These are phyloP conservation scores for Diutina sp. DNA, from an alignment of 1,139 yeast species.

Conservation along the genomic window DNA sequence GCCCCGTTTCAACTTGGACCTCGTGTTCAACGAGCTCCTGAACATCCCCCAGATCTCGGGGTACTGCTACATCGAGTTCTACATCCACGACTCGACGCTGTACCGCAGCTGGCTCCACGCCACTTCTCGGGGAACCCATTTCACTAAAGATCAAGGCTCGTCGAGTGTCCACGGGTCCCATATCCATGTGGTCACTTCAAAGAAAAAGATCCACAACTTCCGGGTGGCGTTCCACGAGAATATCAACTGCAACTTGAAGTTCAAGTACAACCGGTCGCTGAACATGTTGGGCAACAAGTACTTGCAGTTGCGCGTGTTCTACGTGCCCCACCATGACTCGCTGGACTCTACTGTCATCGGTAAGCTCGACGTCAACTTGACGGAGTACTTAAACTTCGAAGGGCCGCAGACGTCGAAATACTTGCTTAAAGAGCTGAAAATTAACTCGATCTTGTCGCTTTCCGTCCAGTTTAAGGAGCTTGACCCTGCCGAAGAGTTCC, in stretches of 20 bases:
- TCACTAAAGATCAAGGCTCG: not conserved
- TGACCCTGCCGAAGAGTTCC: slow-evolving; percentile 29
- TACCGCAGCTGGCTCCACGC: not conserved
- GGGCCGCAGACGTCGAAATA: slow-evolving; percentile 47
- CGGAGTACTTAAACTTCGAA: slow-evolving; percentile 54
- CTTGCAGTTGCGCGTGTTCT: slow-evolving; percentile 20
- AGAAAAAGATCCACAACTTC: slow-evolving; percentile 27
- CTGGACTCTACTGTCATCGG: slow-evolving; percentile 39
- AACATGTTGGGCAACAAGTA: slow-evolving; percentile 27
- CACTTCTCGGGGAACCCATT: not conserved
- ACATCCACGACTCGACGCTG: slow-evolving; percentile 16
- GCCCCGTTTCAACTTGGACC: slow-evolving; percentile 42
- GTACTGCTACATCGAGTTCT: slow-evolving; percentile 42
- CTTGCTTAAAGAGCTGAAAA: slow-evolving; percentile 62
- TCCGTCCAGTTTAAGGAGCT: slow-evolving; percentile 27
- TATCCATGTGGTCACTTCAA: slow-evolving; percentile 20
- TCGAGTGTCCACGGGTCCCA: slow-evolving; percentile 3
- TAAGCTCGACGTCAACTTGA: slow-evolving; percentile 46
- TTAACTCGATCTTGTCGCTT: slow-evolving; percentile 60
- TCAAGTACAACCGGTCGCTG: slow-evolving; percentile 22
- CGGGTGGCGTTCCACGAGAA: slow-evolving; percentile 27
- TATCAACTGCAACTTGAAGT: slow-evolving; percentile 26
- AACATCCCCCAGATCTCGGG: slow-evolving; percentile 80
- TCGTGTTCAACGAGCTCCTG: slow-evolving; percentile 55
- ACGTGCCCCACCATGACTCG: slow-evolving; percentile 12